A percentile compares a stretch with the other conserved stretches of the same genome.
Evolutionary conservation across 495 filamentous ascomycete species (phyloP).

Genomic region (Talaromyces borbonicus): DNA sequence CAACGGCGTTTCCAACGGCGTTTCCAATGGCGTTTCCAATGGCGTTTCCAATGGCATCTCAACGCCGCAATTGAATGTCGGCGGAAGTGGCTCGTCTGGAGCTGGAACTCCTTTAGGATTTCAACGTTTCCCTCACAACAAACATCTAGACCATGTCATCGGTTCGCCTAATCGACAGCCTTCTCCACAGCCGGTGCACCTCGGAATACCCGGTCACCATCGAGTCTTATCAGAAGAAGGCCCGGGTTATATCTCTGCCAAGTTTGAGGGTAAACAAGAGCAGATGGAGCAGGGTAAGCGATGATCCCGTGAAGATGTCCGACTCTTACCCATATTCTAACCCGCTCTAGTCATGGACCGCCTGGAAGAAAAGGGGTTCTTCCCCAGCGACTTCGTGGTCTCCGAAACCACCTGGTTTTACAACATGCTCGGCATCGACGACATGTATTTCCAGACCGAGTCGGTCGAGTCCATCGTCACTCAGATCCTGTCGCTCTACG

Average conservation of each 20-base stretch:
- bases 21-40: too few species aligned
- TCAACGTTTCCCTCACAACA: conserved; percentile 46
- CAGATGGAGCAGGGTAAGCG: conserved; percentile 81
- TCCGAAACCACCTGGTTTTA: conserved; percentile 94
- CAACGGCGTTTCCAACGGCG: conserved; percentile 16
- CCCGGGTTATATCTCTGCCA: conserved; percentile 91
- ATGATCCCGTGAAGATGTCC: neutral
- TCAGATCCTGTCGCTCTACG: conserved; percentile 91
- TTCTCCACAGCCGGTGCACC: conserved; percentile 84
- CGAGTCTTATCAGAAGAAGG: conserved; percentile 75
- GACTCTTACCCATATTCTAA: conserved; percentile 12
- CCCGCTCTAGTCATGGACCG: conserved; percentile 68
- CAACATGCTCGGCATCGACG: conserved; percentile 91
- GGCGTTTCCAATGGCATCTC: conserved; percentile 13
- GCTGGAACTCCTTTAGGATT: conserved; percentile 38
- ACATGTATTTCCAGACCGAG: conserved; percentile 97
- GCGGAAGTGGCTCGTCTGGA: conserved; percentile 30
- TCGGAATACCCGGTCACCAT: conserved; percentile 60
- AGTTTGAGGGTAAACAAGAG: conserved; percentile 86
- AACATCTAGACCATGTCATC: conserved; percentile 52
- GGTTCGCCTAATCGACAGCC: conserved; percentile 54
- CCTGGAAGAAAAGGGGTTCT: conserved; percentile 71
- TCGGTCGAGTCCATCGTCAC: conserved; percentile 77
- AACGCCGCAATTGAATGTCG: conserved; percentile 26
- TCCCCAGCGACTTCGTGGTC: conserved; percentile 73